phyloP scores from a whole-genome alignment of 768 basidiomycete species.

The Mycena latifolia region DNA sequence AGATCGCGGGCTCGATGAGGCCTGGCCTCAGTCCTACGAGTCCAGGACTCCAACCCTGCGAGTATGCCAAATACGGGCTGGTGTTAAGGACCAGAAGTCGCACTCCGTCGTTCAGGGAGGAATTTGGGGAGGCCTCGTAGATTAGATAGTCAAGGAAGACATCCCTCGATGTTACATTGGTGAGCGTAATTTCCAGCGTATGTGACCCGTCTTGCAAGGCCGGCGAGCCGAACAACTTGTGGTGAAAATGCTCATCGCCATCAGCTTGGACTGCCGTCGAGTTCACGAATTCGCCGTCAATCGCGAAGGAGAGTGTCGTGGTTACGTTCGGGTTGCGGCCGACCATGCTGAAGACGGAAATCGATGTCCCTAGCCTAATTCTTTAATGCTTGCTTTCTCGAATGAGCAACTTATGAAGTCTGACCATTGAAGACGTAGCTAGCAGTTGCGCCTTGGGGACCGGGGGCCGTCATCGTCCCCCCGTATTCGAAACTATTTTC shows the following conservation, averaged over 20 bases:
- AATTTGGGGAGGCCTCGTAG: conserved; percentile 11
- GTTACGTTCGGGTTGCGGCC: not conserved
- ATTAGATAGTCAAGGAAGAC: conserved; percentile 11
- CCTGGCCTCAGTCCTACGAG: conserved; percentile 4
- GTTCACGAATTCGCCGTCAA: not conserved
- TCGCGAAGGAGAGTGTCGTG: not conserved
- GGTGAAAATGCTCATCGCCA: conserved; percentile 1
- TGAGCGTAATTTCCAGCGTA: conserved; percentile 1
- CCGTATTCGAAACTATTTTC: not conserved
- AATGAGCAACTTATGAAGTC: not conserved
- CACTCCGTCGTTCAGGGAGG: not conserved
- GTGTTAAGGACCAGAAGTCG: conserved; percentile 7
- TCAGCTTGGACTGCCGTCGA: not conserved
- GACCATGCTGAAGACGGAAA: conserved; percentile 1
- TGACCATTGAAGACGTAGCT: not conserved
- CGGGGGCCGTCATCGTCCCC: not conserved
- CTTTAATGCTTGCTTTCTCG: too few species aligned
- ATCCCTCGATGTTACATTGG: not conserved
- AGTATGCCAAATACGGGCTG: not conserved
- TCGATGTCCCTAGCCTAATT: not conserved
- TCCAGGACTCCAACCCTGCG: not conserved
- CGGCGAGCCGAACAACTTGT: not conserved
- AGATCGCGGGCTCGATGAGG: not conserved
- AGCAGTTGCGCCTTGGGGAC: not conserved
- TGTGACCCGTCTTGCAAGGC: not conserved